Percentiles rank a stretch among this genome's conserved stretches.
Conservation (phyloP, 371 early-diverging fungal species). For the Apophysomyces trapeziformis region DNA sequence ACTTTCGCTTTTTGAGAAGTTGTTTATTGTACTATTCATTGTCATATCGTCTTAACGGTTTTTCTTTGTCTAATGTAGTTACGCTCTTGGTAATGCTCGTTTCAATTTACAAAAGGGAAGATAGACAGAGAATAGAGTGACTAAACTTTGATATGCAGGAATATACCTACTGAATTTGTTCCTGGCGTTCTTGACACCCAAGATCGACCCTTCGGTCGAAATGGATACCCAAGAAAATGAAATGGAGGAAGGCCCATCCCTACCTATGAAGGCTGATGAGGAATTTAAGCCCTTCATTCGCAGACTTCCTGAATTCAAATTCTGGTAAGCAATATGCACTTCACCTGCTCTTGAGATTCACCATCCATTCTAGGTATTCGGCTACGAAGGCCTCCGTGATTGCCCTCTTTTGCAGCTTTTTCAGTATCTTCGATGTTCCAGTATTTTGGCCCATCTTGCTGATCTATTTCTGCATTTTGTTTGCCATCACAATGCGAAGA, state of each 20-base stretch:
- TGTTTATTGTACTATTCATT: too few relatives aligned
- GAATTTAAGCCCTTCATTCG: slow-evolving; percentile 99
- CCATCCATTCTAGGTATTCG: slow-evolving; percentile 63
- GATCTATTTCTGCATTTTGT: slow-evolving; percentile 95
- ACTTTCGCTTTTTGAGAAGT: neutral
- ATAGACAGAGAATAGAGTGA: neutral
- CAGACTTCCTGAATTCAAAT: slow-evolving; percentile 99
- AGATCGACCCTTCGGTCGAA: slow-evolving; percentile 90
- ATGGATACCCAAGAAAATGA: slow-evolving; percentile 74
- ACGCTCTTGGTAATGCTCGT: slow-evolving; percentile 53
- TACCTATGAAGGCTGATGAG: slow-evolving; percentile 91
- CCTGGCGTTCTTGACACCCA: slow-evolving; percentile 94
- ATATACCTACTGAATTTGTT: slow-evolving; percentile 96
- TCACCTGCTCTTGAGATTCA: neutral
- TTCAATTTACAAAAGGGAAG: neutral
- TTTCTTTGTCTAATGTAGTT: slow-evolving; percentile 29
- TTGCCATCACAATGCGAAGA: slow-evolving; percentile 93
- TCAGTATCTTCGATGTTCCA: slow-evolving; percentile 93
- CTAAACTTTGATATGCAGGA: slow-evolving; percentile 62
- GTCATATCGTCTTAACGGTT: neutral
- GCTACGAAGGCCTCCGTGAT: slow-evolving; percentile 82
- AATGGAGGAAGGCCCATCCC: slow-evolving; percentile 73
- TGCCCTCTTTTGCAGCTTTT: slow-evolving; percentile 85
- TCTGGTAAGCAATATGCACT: slow-evolving; percentile 75
- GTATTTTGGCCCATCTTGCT: slow-evolving; percentile 95